Base-by-base conservation (phyloP, 2,329 filamentous ascomycete species). In the Hypoxylon sp. region DNA sequence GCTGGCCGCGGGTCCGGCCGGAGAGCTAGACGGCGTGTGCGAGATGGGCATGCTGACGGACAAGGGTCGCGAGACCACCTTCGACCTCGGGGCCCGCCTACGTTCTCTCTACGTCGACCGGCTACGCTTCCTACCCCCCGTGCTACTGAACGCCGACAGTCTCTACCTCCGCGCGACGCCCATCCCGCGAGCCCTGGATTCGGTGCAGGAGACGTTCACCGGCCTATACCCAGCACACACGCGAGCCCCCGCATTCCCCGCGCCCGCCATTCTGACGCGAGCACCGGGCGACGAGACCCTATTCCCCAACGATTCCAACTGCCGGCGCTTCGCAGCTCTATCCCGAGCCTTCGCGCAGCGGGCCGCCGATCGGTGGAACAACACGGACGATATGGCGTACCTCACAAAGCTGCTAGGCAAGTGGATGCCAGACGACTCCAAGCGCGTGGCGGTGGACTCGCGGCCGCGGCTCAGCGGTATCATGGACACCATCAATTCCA, bases 401-500 rank as follows among this genome's bases (percentile, higher is more conserved):
- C 83, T 98, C 24, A 94, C 92, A 74, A 90, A 87, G 67, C 81
- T 92, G 65, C 89, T 94, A 59, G 90, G 91, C 37, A 94, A 92
- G 78, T 97, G 92, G 89, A 97, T 98, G 92, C 93, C 94, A 0
- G 85, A 89, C 6, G 85, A 86, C 37, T 86, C 84, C 31, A 87
- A 87, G 10, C 85, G 86, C 42, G 90, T 98, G 8, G 92, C 92
- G 26, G 93, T 98, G 8, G 94, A 98, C 79, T 91, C 90, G 0
- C 91, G 91, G 66, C 96, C 96, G 0, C 87, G 94, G 48, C 84
- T 98, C 11, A 94, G 90, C 5, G 96, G 96, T 58, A 91, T 99
- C 75, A 94, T 97, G 92, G 96, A 99, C 81, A 96, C 93, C 0
- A 87, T 98, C 76, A 98, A 98, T 78, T 89, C 93, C 5, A 97